Evolutionary conservation across 257 asterid genomes (phyloP).

Genomic region (Verbascum thapsus): DNA sequence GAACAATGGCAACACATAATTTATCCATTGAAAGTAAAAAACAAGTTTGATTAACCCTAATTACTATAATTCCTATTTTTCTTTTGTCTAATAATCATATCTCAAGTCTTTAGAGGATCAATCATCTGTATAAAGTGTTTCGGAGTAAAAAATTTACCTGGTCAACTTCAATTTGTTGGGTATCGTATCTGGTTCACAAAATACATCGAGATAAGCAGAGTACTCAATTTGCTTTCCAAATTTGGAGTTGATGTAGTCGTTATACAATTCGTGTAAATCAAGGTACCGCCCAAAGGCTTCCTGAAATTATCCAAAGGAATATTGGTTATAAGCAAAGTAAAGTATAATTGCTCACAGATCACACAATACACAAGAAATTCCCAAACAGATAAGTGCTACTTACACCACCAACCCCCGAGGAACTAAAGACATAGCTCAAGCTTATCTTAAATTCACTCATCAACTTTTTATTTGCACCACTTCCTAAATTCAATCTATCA

Average conservation of each 20-base stretch:
- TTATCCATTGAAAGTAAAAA: no score
- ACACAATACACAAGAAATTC: neutral
- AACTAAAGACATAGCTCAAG: neutral
- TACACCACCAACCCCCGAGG: no score
- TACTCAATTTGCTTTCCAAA: constrained; percentile 85
- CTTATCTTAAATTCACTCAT: constrained; percentile 1
- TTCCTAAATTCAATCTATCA: constrained; percentile 18
- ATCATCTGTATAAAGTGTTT: neutral
- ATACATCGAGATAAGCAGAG: constrained; percentile 77
- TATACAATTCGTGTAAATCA: constrained; percentile 87
- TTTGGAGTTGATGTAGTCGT: constrained; percentile 81
- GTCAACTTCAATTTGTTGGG: constrained; percentile 68
- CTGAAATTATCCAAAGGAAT: constrained; percentile 43
- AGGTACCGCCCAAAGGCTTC: constrained; percentile 92
- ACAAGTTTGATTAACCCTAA: no score
- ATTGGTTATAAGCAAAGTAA: neutral
- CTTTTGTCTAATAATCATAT: no score
- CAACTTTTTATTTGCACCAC: neutral
- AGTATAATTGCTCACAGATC: constrained; percentile 16
- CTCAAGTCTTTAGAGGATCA: constrained; percentile 15
- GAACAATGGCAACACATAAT: no score
- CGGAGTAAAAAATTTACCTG: constrained; percentile 50
- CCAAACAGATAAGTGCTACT: neutral
- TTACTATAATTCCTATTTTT: no score
- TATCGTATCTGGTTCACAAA: constrained; percentile 61